Conservation (phyloP, 495 filamentous ascomycete genomes). For the Xylaria telfairii region DNA sequence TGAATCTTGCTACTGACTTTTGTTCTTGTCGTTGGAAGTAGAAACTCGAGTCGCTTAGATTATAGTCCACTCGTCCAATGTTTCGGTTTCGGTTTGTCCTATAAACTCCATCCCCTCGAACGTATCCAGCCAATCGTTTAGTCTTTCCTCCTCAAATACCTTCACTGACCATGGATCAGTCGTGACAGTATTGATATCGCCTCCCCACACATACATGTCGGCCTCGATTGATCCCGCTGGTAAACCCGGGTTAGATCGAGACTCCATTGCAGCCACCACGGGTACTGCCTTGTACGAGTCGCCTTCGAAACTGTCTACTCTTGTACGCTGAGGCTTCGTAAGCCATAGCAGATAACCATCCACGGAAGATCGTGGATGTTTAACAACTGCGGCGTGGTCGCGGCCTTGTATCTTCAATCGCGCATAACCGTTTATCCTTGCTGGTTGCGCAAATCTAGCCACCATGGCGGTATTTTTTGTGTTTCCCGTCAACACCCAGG, state of each 20-base stretch:
- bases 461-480: not conserved
- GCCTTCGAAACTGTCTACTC: not conserved
- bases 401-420: not conserved
- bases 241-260: not conserved
- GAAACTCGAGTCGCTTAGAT: not conserved
- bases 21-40: not conserved
- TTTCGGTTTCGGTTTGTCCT: not conserved
- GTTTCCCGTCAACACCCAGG: conserved; percentile 25
- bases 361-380: not conserved
- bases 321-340: not conserved
- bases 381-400: not conserved
- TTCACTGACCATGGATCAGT: not conserved
- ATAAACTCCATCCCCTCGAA: not conserved
- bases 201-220: conserved; percentile 14
- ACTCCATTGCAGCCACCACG: not conserved
- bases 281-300: not conserved
- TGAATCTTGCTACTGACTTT: not conserved
- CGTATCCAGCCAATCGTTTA: not conserved
- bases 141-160: not conserved
- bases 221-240: not conserved
- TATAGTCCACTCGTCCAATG: not conserved
- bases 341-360: not conserved
- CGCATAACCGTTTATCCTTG: not conserved
- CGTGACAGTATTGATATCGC: not conserved
- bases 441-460: not conserved